Evolutionary conservation across 371 early-diverging fungal species (phyloP), one percentile per base, ranked within the genome.

Genomic region (Mucor plumbeus): DNA sequence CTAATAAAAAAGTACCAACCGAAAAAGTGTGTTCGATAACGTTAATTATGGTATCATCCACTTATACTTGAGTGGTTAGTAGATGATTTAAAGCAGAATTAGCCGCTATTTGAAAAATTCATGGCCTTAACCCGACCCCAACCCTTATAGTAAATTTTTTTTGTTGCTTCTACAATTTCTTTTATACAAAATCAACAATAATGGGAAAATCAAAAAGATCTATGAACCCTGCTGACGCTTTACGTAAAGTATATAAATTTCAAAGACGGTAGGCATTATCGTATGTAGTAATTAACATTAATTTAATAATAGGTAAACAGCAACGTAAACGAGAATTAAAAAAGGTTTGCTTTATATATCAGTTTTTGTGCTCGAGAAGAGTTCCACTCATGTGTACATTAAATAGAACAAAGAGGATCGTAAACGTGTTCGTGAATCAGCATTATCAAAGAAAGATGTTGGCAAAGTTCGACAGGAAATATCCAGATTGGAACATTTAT

Each of bases 241-340:
- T 77, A 38, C 81, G 84, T 83, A 76, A 75, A 67, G 50, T 50
- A 50, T 50, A 21, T 38, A 11, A 11, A 38, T 1, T 11, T 38
- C 5, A 26, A 26, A 26, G 26, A 26, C 1, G 38, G 5, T 38
- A 38, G 38, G 3, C 1, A 3, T 26, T 38, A 11, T 38, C 11
- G 5, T 38, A 38, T 1, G 0, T 0, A 11, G 0, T 11, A 38
- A 9, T 38, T 38, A 38, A 38, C 38, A 38, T 3, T 4, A 7
- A 26, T 44, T 44, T 21, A 60, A 50, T 21, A 60, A 50, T 70
- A 88, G 86, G 90, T 72, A 89, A 87, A 73, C 78, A 83, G 43
- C 88, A 86, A 59, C 84, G 86, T 59, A 87, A 86, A 50, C 85
- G 86, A 44, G 90, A 89, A 64, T 65, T 87, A 21, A 85, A 89